phyloP scores from a whole-genome alignment of 2,329 filamentous ascomycete genomes.

The Verticillium nonalfalfae region DNA sequence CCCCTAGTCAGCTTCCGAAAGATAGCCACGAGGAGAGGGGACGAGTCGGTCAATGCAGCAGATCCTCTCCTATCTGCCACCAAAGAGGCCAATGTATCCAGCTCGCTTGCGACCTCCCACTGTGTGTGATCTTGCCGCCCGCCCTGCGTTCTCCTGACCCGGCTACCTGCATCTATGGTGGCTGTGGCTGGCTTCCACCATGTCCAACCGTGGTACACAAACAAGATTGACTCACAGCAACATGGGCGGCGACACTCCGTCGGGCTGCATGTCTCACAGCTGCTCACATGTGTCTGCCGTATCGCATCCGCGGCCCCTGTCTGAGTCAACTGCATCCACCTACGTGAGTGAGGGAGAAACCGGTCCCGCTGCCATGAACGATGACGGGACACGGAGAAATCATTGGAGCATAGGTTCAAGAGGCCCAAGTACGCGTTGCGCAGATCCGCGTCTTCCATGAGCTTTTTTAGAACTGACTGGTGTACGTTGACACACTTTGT shows the following conservation, averaged over 20 bases:
- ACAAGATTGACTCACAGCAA: background rate
- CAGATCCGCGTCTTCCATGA: too few species aligned
- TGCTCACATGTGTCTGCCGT: background rate
- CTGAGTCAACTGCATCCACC: background rate
- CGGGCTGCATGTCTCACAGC: background rate
- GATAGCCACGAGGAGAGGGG: background rate
- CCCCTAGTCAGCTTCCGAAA: background rate
- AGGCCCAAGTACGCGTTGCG: background rate
- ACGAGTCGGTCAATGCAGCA: background rate
- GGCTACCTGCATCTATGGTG: background rate
- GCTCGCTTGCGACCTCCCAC: background rate
- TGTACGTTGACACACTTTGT: too few species aligned
- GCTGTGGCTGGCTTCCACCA: background rate
- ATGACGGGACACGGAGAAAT: background rate
- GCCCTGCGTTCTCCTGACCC: background rate
- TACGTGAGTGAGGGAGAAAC: background rate
- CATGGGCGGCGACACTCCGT: background rate
- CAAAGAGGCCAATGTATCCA: background rate
- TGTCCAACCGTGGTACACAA: background rate
- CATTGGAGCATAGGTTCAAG: background rate
- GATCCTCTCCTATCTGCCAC: background rate
- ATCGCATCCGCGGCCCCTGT: background rate
- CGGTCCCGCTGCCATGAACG: background rate
- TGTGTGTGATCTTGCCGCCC: background rate
- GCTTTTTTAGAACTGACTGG: too few species aligned